Base-by-base conservation (phyloP, 768 basidiomycete species). In the Phanerochaete sordida region DNA sequence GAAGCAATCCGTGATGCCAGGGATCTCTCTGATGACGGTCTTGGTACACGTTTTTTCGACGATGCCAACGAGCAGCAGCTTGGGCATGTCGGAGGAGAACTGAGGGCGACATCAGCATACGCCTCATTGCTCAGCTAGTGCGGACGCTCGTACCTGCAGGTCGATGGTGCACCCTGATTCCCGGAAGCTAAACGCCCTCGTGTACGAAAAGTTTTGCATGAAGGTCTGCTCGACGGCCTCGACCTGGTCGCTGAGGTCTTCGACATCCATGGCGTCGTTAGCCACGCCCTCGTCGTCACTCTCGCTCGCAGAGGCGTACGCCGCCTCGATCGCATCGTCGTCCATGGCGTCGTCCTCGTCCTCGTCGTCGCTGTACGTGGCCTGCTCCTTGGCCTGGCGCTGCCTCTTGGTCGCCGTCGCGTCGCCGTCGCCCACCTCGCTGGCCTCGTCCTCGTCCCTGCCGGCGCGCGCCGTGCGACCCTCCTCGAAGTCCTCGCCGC, bases 1-100 rank as follows among this genome's bases (percentile, higher is more conserved):
- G 80, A 95, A 93, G 74, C 93, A 96, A 56, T 95, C 88, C 3
- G 81, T 81, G 69, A 99, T 96, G 16, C 88, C 87, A 5, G 89
- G 84, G 56, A 98, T 93, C 73, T 98, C 91, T 56, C 94, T 91
- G 59, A 99, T 79, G 64, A 98, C 79, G 1, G 93, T 90, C 55
- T 84, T 84, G 47, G 86, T 80, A 73, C 95, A 98, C 12, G 88
- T 84, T 56, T 88, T 82, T 72, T 98, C 97, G 58, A 98, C 82
- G 62, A 99, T 86, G 49, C 95, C 96, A 50, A 98, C 93, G 45
- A 99, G 81, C 23, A 99, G 79, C 33, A 99, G 80, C 74, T 98
- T 98, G 12, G 95, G 95, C 71, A 94, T 88, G 66, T 91, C 86
- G 46, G 90, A 83, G 12, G 83, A 78, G 76, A 98, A 95, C 94